These are phyloP conservation scores for Boletus rubescentipes DNA, from an alignment of 768 basidiomycete species.

Conservation along the genomic window DNA sequence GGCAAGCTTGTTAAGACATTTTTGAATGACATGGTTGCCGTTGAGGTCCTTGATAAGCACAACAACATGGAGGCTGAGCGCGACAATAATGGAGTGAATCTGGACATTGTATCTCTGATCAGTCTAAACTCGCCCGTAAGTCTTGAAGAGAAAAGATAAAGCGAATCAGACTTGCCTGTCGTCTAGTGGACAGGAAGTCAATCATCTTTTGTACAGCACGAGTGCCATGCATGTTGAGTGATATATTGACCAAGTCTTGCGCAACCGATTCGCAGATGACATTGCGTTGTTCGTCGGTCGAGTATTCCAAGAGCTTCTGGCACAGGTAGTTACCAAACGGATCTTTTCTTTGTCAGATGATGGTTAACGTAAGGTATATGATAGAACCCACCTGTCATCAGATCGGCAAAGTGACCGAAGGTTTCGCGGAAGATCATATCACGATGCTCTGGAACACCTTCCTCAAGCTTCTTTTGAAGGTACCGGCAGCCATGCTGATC, in stretches of 20 bases:
- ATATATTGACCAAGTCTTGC: conserved; percentile 96
- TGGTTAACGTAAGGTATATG: neutral
- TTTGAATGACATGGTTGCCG: conserved; percentile 98
- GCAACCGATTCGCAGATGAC: conserved; percentile 97
- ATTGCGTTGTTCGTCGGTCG: conserved; percentile 96
- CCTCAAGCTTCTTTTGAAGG: conserved; percentile 98
- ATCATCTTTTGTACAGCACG: conserved; percentile 99
- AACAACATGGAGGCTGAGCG: conserved; percentile 95
- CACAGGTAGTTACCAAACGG: conserved; percentile 99
- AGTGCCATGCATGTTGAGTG: conserved; percentile 99
- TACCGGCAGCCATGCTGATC: conserved; percentile 99
- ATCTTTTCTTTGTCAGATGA: conserved; percentile 46
- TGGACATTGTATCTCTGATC: conserved; percentile 82
- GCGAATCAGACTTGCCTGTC: conserved; percentile 68
- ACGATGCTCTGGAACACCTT: conserved; percentile 91
- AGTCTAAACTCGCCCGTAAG: conserved; percentile 63
- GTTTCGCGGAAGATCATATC: conserved; percentile 99
- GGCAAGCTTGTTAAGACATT: conserved; percentile 96
- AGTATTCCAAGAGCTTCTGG: conserved; percentile 95
- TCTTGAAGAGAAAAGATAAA: conserved; percentile 42
- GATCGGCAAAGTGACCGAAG: conserved; percentile 93
- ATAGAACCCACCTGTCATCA: conserved; percentile 82
- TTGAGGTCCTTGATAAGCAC: conserved; percentile 99
- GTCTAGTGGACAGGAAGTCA: conserved; percentile 92
- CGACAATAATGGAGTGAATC: conserved; percentile 96